Percentiles rank a stretch among this genome's conserved stretches.
These are phyloP conservation scores for Gardenia jasminoides DNA, from an alignment of 257 asterid species.

Conservation along the genomic window DNA sequence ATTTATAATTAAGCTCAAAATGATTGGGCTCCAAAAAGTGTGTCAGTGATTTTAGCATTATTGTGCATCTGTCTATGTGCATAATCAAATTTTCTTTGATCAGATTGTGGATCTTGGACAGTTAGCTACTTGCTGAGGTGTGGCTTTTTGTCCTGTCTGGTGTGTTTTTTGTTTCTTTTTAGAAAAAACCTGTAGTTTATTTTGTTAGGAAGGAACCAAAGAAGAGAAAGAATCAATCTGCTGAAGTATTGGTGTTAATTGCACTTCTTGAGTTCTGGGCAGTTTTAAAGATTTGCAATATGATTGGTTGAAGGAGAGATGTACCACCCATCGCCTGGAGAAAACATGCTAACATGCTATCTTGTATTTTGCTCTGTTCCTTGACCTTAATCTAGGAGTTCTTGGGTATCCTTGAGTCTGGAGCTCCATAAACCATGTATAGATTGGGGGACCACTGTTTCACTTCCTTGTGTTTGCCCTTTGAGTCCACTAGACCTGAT, in stretches of 20 bases:
- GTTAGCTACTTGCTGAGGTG: background rate
- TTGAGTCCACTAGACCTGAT: slow-evolving; percentile 14
- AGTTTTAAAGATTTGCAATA: background rate
- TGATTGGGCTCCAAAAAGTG: background rate
- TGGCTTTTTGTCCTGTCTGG: background rate
- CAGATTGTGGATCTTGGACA: background rate
- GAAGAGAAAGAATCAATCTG: background rate
- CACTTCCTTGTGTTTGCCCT: slow-evolving; percentile 28
- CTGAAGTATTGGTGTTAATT: background rate
- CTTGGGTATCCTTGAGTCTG: background rate
- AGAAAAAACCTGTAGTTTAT: background rate
- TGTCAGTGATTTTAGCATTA: background rate
- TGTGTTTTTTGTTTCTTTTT: background rate
- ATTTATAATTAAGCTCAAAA: background rate
- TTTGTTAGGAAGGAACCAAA: background rate
- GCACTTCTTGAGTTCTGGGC: background rate
- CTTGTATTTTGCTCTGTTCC: background rate
- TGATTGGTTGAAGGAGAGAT: background rate
- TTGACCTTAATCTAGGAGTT: background rate
- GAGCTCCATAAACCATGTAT: slow-evolving; percentile 12
- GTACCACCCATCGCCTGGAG: background rate
- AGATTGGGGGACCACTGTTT: slow-evolving; percentile 57
- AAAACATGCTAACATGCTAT: background rate
- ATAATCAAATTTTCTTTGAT: background rate
- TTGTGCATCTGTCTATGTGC: too few species aligned